Conservation (phyloP, 106 monocot genomes). For the Cymbidium sinense region DNA sequence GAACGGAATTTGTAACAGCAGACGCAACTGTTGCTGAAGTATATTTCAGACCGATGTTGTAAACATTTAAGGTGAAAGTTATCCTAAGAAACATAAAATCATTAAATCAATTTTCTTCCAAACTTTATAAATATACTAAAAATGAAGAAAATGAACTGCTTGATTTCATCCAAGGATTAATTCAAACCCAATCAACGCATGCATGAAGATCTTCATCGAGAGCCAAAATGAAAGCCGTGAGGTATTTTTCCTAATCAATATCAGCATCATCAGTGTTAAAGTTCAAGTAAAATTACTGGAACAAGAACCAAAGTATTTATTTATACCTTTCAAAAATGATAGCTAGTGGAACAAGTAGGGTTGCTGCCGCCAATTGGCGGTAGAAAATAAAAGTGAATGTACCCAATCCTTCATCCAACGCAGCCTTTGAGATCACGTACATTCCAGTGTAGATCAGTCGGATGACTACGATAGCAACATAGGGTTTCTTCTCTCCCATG, state of each 20-base stretch:
- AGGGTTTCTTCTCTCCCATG: slow-evolving; percentile 38
- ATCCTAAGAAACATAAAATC: slow-evolving; percentile 15
- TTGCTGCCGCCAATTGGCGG: slow-evolving; percentile 42
- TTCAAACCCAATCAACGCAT: slow-evolving; percentile 39
- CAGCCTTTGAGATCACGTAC: slow-evolving; percentile 59
- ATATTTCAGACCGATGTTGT: slow-evolving; percentile 24
- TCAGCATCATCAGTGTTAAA: not conserved
- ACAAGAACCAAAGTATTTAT: not conserved
- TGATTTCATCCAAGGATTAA: not conserved
- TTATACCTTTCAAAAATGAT: slow-evolving; percentile 39
- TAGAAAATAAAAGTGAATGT: slow-evolving; percentile 65
- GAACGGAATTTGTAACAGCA: slow-evolving; percentile 28
- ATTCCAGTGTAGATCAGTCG: slow-evolving; percentile 49
- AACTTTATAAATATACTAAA: too few species aligned
- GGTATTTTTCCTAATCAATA: not conserved
- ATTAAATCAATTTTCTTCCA: too few species aligned
- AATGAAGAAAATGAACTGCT: too few species aligned
- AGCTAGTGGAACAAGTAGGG: slow-evolving; percentile 42
- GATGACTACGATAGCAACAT: slow-evolving; percentile 37
- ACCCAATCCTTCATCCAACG: slow-evolving; percentile 48
- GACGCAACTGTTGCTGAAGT: slow-evolving; percentile 45
- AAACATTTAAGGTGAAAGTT: slow-evolving; percentile 31
- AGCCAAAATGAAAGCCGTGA: slow-evolving; percentile 12
- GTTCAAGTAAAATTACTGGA: not conserved
- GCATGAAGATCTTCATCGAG: slow-evolving; percentile 48